phyloP scores from a whole-genome alignment of 805 yeast genomes.

The Debaryomyces hansenii region DNA sequence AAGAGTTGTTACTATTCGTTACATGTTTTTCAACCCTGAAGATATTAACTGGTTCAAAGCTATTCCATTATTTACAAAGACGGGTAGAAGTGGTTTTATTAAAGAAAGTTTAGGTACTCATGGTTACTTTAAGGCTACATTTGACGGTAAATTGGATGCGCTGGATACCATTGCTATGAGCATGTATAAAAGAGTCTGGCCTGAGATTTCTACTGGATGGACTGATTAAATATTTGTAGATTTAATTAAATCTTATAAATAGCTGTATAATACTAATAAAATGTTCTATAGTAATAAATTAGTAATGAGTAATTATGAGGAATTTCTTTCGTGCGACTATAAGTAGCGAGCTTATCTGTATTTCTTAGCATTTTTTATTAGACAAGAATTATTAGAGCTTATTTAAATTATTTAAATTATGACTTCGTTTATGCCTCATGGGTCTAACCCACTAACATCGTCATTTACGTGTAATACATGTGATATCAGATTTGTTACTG shows the following conservation, averaged over 20 bases:
- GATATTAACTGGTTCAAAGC: constrained; percentile 89
- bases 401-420: background rate
- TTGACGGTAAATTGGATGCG: constrained; percentile 85
- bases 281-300: too few relatives aligned
- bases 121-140: constrained; percentile 95
- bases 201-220: constrained; percentile 47
- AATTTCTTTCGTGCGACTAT: too few relatives aligned
- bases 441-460: constrained; percentile 23
- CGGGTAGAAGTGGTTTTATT: constrained; percentile 92
- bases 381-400: background rate
- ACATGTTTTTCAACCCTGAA: constrained; percentile 93
- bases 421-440: constrained; percentile 19
- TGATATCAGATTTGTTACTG: constrained; percentile 35
- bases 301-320: too few relatives aligned
- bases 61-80: constrained; percentile 87
- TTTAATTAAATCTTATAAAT: background rate
- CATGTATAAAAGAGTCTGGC: constrained; percentile 93
- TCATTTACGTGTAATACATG: constrained; percentile 43
- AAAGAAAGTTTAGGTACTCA: constrained; percentile 97
- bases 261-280: background rate
- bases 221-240: constrained; percentile 15
- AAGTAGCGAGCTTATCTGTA: too few relatives aligned
- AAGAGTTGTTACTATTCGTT: constrained; percentile 85
- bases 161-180: constrained; percentile 96
- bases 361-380: too few relatives aligned